Base-by-base conservation (phyloP, 2,329 filamentous ascomycete genomes). In the Colletotrichum musae region DNA sequence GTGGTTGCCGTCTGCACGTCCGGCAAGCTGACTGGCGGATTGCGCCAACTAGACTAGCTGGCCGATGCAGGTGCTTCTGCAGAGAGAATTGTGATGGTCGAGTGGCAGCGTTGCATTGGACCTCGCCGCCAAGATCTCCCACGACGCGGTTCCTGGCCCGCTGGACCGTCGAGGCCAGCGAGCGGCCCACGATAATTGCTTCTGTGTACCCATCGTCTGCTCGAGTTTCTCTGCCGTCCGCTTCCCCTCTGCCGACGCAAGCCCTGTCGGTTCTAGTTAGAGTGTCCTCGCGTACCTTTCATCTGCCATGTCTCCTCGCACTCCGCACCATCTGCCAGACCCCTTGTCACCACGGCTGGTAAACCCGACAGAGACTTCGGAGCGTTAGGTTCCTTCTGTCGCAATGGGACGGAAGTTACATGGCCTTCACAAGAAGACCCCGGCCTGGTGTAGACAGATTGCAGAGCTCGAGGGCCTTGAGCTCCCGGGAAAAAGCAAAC, bases 61-160 rank as follows among this genome's bases (percentile, higher is more conserved):
- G 32, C 15, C 28, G 16, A 54, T 68, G 62, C 62, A 69, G 43
- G 36, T 47, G n/a, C 45, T n/a, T 4, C 32, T 51, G 56, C 56
- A 43, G 26, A 21, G 28, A 48, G n/a, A 39, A 36, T 7, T 36
- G 32, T 15, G 6, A 13, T 47, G 51, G 15, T 16, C n/a, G 56
- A 41, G 26, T 24, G 28, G 56, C 51, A 58, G 47, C 41, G 47
- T 64, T 41, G 45, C n/a, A 68, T 58, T n/a, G 57, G 24, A 45
- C 9, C 52, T 36, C 4, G 43, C 43, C 43, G 64, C 58, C 54
- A 68, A 70, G 68, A 48, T 47, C 45, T 36, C 10, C 45, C 41
- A 36, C 48, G 43, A 56, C 53, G 41, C 68, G 64, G 64, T 70
- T 70, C 54, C 68, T 70, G 64, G 68, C 68, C 68, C 68, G 68